Evolutionary conservation across 352 stramenopile genomes (phyloP).

Genomic region (Chloridella minuta): DNA sequence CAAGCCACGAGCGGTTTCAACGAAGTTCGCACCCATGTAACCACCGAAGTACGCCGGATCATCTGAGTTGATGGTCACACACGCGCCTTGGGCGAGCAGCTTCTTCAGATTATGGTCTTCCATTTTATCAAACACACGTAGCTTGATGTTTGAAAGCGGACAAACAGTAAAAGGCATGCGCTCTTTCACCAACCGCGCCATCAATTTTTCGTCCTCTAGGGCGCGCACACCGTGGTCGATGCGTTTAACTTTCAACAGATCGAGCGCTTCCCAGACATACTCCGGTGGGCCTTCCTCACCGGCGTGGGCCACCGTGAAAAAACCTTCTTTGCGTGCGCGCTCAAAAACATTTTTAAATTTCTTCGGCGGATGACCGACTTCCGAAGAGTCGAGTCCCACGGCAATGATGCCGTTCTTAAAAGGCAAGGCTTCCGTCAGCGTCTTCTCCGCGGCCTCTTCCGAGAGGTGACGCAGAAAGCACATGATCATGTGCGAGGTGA

Average conservation of each 20-base stretch:
- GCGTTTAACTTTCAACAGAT: constrained; percentile 21
- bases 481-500: constrained; percentile 22
- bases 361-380: constrained; percentile 20
- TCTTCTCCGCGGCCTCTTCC: constrained; percentile 17
- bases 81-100: constrained; percentile 21
- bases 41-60: constrained; percentile 23
- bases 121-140: constrained; percentile 23
- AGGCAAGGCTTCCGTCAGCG: constrained; percentile 19
- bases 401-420: constrained; percentile 21
- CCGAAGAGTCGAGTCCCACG: constrained; percentile 22
- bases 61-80: constrained; percentile 23
- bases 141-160: constrained; percentile 23
- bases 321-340: constrained; percentile 17
- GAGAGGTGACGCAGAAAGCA: constrained; percentile 22
- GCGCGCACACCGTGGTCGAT: constrained; percentile 24
- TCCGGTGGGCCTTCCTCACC: constrained; percentile 23
- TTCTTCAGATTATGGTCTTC: constrained; percentile 18
- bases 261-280: constrained; percentile 21
- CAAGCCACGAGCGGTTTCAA: too few species aligned
- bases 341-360: constrained; percentile 20
- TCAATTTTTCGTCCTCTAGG: constrained; percentile 20
- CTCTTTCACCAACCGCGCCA: constrained; percentile 19
- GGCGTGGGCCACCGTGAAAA: constrained; percentile 21
- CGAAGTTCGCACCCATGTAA: too few species aligned
- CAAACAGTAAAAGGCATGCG: constrained; percentile 23